Evolutionary conservation across 2,329 filamentous ascomycete genomes (phyloP).

Genomic region (Aspergillus awamori): DNA sequence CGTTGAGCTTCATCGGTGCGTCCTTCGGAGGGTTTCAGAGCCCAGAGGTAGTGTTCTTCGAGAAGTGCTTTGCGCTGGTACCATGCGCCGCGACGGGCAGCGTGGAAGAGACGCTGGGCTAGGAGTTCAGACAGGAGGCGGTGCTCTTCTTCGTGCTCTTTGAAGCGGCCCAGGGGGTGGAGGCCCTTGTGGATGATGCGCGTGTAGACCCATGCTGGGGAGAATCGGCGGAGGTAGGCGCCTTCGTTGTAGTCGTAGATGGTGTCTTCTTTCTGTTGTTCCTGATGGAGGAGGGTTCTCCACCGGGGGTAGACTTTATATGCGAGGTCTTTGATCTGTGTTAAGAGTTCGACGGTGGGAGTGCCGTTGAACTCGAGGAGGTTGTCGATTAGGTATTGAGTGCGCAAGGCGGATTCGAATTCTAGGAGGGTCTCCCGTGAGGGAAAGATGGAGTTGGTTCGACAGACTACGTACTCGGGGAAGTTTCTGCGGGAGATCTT

Average conservation of each 20-base stretch:
- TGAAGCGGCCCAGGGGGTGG: conserved; percentile 76
- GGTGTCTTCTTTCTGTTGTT: conserved; percentile 74
- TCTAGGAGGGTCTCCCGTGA: conserved; percentile 76
- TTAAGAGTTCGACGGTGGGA: conserved; percentile 65
- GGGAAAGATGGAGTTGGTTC: conserved; percentile 84
- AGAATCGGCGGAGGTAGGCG: conserved; percentile 85
- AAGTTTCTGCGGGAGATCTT: conserved; percentile 88
- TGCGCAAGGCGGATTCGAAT: conserved; percentile 82
- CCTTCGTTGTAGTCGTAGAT: conserved; percentile 83
- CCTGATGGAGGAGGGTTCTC: conserved; percentile 71
- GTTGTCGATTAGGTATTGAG: conserved; percentile 78
- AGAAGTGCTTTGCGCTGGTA: conserved; percentile 93
- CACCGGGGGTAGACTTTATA: conserved; percentile 79
- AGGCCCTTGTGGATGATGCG: conserved; percentile 88
- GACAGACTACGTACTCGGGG: conserved; percentile 84
- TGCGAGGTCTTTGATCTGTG: conserved; percentile 71
- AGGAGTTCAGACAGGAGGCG: conserved; percentile 74
- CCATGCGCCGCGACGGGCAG: conserved; percentile 83
- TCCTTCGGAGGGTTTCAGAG: conserved; percentile 54
- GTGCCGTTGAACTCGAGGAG: conserved; percentile 79
- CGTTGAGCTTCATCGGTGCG: conserved; percentile 65
- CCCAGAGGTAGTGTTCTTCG: conserved; percentile 92
- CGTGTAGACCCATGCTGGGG: conserved; percentile 89
- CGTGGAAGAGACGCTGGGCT: conserved; percentile 79
- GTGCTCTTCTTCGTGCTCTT: conserved; percentile 78